Conservation (phyloP, 495 filamentous ascomycete genomes). For the Penicillium silybi region DNA sequence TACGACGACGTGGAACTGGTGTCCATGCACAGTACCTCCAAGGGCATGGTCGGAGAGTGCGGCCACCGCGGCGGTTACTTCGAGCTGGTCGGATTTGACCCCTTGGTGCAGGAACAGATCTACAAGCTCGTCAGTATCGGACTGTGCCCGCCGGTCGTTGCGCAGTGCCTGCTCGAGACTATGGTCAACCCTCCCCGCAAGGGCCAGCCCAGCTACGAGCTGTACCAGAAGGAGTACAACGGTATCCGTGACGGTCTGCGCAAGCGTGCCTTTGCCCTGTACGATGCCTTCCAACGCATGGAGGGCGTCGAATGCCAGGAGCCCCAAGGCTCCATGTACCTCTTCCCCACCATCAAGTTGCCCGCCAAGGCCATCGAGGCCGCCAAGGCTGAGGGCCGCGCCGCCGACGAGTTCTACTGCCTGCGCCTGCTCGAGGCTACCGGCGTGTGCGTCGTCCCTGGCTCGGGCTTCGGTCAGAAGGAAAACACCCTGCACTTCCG, state of each 20-base stretch:
- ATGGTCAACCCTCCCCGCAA: conserved; percentile 91
- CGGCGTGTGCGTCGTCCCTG: conserved; percentile 92
- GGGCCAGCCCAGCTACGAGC: conserved; percentile 74
- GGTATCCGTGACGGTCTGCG: conserved; percentile 70
- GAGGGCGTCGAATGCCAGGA: conserved; percentile 87
- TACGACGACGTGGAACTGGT: conserved; percentile 86
- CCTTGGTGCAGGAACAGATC: conserved; percentile 82
- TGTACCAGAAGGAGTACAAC: conserved; percentile 82
- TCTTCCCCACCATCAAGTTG: conserved; percentile 89
- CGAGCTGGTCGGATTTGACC: conserved; percentile 85
- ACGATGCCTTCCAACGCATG: conserved; percentile 87
- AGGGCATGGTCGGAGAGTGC: conserved; percentile 98
- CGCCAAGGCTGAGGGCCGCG: conserved; percentile 67
- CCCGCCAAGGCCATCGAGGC: conserved; percentile 69
- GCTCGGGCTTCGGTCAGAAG: conserved; percentile 90
- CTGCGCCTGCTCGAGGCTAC: conserved; percentile 86
- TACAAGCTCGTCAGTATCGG: conserved; percentile 98
- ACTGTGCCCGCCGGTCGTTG: conserved; percentile 91
- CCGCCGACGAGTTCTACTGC: conserved; percentile 91
- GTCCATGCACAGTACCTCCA: conserved; percentile 80
- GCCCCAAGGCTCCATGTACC: conserved; percentile 92
- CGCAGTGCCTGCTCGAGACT: conserved; percentile 91
- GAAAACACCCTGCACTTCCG: conserved; percentile 89
- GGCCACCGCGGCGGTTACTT: conserved; percentile 97
- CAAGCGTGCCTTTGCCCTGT: conserved; percentile 76